Evolutionary conservation across 768 basidiomycete genomes (phyloP).

Genomic region (Russula sp.): DNA sequence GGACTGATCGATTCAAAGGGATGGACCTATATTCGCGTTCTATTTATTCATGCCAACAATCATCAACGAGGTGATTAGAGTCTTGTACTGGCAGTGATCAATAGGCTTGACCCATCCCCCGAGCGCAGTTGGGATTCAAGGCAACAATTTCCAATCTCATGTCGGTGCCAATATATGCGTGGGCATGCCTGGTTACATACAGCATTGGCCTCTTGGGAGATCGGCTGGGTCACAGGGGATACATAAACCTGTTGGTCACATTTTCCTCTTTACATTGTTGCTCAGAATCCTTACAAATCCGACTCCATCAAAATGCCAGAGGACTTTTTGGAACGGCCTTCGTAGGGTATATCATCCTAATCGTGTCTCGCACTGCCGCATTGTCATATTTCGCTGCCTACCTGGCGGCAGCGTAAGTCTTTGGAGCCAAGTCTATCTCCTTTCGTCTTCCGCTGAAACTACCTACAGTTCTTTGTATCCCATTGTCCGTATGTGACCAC

Average conservation of each 20-base stretch:
- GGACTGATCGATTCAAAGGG: not conserved
- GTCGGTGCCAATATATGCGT: not conserved
- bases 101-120: not conserved
- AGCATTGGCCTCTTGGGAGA: not conserved
- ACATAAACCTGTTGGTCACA: not conserved
- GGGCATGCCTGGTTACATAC: not conserved
- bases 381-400: not conserved
- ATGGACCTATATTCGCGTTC: not conserved
- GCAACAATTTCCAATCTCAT: not conserved
- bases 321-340: not conserved
- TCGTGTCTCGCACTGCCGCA: not conserved
- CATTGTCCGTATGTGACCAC: not conserved
- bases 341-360: not conserved
- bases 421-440: not conserved
- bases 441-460: not conserved
- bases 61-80: not conserved
- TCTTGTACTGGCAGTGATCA: not conserved
- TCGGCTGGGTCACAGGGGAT: not conserved
- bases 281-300: not conserved
- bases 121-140: not conserved
- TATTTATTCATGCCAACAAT: not conserved
- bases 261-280: not conserved
- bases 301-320: not conserved
- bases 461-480: not conserved
- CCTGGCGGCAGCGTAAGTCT: not conserved